Percentiles rank a stretch among this genome's conserved stretches.
phyloP scores from a whole-genome alignment of 2,329 filamentous ascomycete species.

The Ophiostoma tasmaniense region DNA sequence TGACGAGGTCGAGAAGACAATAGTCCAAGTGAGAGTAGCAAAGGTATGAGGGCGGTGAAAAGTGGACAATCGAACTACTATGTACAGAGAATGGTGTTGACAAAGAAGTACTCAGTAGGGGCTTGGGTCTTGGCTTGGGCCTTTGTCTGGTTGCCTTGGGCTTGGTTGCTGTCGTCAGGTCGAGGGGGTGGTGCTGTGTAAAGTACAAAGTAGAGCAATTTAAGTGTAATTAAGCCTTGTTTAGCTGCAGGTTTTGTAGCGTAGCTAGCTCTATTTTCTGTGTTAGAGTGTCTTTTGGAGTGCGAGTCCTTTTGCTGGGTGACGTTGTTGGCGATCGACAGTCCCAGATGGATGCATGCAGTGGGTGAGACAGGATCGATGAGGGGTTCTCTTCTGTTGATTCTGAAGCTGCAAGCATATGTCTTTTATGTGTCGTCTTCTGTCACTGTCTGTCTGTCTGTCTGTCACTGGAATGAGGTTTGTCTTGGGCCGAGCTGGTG shows the following conservation, averaged over 20 bases:
- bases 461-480: background rate
- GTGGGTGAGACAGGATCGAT: background rate
- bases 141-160: too few species aligned
- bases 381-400: background rate
- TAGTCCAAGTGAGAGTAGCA: background rate
- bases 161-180: background rate
- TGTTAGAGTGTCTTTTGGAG: too few species aligned
- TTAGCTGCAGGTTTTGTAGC: background rate
- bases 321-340: background rate
- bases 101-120: background rate
- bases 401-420: background rate
- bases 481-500: background rate
- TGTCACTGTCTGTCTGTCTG: background rate
- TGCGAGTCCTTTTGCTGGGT: background rate
- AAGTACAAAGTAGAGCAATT: background rate
- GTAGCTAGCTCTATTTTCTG: background rate
- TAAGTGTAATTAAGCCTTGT: background rate
- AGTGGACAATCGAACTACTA: background rate
- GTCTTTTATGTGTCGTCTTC: background rate
- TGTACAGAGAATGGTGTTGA: too few species aligned
- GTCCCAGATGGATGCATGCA: background rate
- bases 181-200: background rate
- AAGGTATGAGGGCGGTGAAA: background rate
- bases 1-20: background rate
- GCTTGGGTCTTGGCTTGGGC: background rate